phyloP scores from a whole-genome alignment of 163 green algal species.

The Coccomyxa subellipsoidea region DNA sequence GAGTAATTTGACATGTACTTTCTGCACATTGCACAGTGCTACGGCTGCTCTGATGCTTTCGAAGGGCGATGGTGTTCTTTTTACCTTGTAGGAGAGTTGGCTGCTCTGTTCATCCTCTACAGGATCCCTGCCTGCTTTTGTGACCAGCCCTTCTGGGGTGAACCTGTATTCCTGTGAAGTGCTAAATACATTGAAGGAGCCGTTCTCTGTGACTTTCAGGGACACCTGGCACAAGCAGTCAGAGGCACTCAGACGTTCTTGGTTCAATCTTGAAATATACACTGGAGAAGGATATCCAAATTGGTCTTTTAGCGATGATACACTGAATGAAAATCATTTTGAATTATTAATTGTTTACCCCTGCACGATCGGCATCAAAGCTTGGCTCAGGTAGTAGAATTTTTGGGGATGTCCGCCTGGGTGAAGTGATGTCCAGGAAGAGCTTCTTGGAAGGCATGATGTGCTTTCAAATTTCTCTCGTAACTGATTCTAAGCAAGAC shows the following conservation, averaged over 20 bases:
- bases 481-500: background rate
- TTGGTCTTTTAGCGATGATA: background rate
- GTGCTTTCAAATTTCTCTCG: too few relatives aligned
- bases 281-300: background rate
- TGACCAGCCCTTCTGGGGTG: conserved; percentile 4
- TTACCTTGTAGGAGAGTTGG: conserved; percentile 45
- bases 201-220: conserved; percentile 4
- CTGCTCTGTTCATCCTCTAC: background rate
- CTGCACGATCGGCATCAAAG: background rate
- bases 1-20: conserved; percentile 1
- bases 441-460: conserved; percentile 7
- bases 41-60: too few relatives aligned
- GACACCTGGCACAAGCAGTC: conserved; percentile 6
- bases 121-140: background rate
- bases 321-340: background rate
- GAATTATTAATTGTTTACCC: background rate
- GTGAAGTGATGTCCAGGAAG: conserved; percentile 1
- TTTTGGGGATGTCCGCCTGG: conserved; percentile 18
- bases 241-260: too few relatives aligned
- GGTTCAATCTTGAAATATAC: conserved; percentile 2
- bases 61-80: too few relatives aligned
- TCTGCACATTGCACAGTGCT: too few relatives aligned
- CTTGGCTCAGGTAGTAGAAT: conserved; percentile 1
- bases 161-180: conserved; percentile 1
- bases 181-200: conserved; percentile 7